These are phyloP conservation scores for Aspergillus neoniger DNA, from an alignment of 2,329 filamentous ascomycete species.

Conservation along the genomic window DNA sequence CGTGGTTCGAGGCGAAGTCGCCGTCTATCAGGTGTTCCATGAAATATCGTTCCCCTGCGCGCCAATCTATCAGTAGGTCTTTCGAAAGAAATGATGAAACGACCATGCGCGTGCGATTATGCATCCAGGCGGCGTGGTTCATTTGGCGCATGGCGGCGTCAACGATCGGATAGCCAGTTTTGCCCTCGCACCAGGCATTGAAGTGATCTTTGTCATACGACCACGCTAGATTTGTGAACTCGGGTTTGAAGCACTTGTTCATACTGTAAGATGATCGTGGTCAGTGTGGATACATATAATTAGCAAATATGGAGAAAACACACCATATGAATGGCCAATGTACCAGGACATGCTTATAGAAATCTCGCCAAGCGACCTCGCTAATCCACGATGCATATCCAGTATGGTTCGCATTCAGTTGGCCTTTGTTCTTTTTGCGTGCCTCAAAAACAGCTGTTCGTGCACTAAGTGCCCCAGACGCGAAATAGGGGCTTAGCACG, in stretches of 20 bases:
- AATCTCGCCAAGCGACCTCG: constrained; percentile 84
- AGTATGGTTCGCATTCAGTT: constrained; percentile 65
- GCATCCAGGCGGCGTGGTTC: constrained; percentile 70
- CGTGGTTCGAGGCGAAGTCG: constrained; percentile 77
- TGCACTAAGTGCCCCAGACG: constrained; percentile 67
- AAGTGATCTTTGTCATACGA: constrained; percentile 72
- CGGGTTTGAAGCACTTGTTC: constrained; percentile 78
- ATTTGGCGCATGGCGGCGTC: constrained; percentile 86
- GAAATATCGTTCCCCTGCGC: constrained; percentile 77
- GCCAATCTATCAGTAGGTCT: constrained; percentile 80
- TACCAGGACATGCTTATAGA: constrained; percentile 82
- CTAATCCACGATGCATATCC: constrained; percentile 75
- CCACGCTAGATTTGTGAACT: constrained; percentile 81
- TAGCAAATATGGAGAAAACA: background rate
- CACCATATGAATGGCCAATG: constrained; percentile 73
- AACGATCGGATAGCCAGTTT: constrained; percentile 79
- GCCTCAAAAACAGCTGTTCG: constrained; percentile 68
- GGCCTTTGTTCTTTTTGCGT: constrained; percentile 60
- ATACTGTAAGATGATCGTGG: constrained; percentile 49
- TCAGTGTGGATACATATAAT: background rate
- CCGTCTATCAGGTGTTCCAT: constrained; percentile 80
- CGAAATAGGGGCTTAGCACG: constrained; percentile 69
- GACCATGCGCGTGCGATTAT: constrained; percentile 83
- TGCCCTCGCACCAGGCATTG: constrained; percentile 70
- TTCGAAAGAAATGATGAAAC: constrained; percentile 79